A percentile compares a stretch with the other conserved stretches of the same genome.
phyloP scores from a whole-genome alignment of 257 asterid species.

The Linaria vulgaris region DNA sequence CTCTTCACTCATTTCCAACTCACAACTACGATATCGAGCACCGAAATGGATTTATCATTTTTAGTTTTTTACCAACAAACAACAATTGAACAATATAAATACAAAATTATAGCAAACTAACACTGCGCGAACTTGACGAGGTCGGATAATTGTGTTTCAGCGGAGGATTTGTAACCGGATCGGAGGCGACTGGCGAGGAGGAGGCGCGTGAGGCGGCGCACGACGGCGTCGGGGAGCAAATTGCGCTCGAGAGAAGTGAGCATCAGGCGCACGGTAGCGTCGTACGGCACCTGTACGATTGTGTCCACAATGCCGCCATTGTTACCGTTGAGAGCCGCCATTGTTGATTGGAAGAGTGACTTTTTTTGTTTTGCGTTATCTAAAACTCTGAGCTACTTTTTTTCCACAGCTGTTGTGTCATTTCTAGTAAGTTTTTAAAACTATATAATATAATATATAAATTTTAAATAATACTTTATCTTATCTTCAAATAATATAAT shows the following conservation, averaged over 20 bases:
- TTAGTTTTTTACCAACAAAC: neutral
- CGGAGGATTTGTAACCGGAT: constrained; percentile 60
- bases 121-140: constrained; percentile 63
- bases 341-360: too few relatives aligned
- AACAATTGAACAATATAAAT: neutral
- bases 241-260: constrained; percentile 75
- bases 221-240: constrained; percentile 75
- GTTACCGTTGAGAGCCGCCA: constrained; percentile 29
- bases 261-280: constrained; percentile 67
- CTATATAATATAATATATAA: too few relatives aligned
- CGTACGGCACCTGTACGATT: constrained; percentile 58
- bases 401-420: too few relatives aligned
- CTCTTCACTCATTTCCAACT: too few relatives aligned
- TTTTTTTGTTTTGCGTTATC: too few relatives aligned
- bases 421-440: too few relatives aligned
- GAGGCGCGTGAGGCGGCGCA: constrained; percentile 74
- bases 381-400: too few relatives aligned
- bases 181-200: constrained; percentile 81
- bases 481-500: too few relatives aligned
- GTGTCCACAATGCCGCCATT: constrained; percentile 39
- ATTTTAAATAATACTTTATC: too few relatives aligned
- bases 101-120: constrained; percentile 17
- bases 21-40: too few relatives aligned
- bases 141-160: constrained; percentile 57
- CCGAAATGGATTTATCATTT: too few relatives aligned